Percentiles rank a stretch among this genome's conserved stretches.
Evolutionary conservation across 225 moss, liverwort and hornwort genomes (phyloP).

Genomic region (Bryoerythrophyllum caledonicum): DNA sequence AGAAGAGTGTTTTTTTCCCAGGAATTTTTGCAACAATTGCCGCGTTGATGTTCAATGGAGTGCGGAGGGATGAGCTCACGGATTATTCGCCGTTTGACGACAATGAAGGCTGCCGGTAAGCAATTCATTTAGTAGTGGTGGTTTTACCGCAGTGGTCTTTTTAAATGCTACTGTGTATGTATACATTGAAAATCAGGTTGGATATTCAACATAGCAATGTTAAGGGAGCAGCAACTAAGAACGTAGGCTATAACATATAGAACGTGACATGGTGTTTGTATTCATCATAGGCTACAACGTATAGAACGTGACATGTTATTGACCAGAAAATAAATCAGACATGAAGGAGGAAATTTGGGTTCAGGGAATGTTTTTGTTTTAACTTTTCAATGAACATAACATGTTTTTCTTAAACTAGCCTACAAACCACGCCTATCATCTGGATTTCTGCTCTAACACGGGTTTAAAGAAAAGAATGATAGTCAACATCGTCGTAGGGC

Average conservation of each 20-base stretch:
- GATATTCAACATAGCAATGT: not conserved
- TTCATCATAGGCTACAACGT: not conserved
- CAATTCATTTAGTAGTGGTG: not conserved
- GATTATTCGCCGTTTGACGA: constrained; percentile 77
- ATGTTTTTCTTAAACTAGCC: too few relatives aligned
- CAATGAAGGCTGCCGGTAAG: constrained; percentile 68
- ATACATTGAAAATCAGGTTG: not conserved
- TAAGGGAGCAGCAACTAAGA: not conserved
- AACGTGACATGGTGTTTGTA: not conserved
- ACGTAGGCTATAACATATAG: not conserved
- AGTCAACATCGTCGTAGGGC: too few relatives aligned
- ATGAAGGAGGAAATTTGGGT: not conserved
- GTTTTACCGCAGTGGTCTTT: not conserved
- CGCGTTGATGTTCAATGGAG: constrained; percentile 82
- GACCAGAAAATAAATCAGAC: not conserved
- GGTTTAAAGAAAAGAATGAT: too few relatives aligned
- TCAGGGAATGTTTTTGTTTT: not conserved
- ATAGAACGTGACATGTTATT: not conserved
- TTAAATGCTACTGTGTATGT: not conserved
- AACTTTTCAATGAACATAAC: not conserved
- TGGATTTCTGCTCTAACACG: too few relatives aligned
- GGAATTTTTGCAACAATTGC: constrained; percentile 75
- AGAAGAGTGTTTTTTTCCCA: constrained; percentile 25
- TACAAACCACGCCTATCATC: too few relatives aligned
- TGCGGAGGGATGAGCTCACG: constrained; percentile 68